Evolutionary conservation across 2,329 filamentous ascomycete genomes (phyloP).

Genomic region (Verticillium zaregamsianum): DNA sequence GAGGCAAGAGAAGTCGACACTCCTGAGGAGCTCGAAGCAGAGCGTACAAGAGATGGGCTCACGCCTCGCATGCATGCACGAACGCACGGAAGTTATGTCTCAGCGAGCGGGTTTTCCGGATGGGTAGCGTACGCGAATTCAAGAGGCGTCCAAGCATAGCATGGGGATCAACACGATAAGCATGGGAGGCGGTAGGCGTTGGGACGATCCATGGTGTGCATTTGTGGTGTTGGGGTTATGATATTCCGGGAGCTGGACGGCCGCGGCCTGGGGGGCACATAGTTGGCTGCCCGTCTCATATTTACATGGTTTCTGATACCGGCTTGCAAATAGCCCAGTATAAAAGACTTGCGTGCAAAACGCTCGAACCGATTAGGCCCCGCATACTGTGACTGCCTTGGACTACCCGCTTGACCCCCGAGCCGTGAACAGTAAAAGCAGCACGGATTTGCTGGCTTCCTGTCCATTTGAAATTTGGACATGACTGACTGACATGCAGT

Average conservation of each 20-base stretch:
- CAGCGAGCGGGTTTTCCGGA: background rate
- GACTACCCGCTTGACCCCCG: too few relatives aligned
- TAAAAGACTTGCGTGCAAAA: too few relatives aligned
- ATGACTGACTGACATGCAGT: too few relatives aligned
- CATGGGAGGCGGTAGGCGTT: slow-evolving; percentile 4
- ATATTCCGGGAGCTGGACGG: background rate
- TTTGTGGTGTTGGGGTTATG: slow-evolving; percentile 2
- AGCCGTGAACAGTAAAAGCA: too few relatives aligned
- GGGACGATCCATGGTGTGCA: slow-evolving; percentile 5
- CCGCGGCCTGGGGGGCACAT: background rate
- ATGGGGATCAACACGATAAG: slow-evolving; percentile 3
- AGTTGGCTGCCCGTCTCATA: background rate
- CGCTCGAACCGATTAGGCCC: too few relatives aligned
- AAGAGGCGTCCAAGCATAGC: slow-evolving; percentile 4
- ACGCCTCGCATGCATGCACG: background rate
- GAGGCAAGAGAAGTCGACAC: slow-evolving; percentile 46
- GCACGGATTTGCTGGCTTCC: too few relatives aligned
- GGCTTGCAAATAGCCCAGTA: background rate
- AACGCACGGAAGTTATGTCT: background rate
- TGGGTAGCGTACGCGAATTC: background rate
- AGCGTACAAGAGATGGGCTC: background rate
- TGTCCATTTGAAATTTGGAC: too few relatives aligned
- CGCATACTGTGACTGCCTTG: too few relatives aligned
- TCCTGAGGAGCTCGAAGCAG: slow-evolving; percentile 19
- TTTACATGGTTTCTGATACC: background rate